Conservation (phyloP, 768 basidiomycete genomes). For the Coprinellus aureogranulatus region DNA sequence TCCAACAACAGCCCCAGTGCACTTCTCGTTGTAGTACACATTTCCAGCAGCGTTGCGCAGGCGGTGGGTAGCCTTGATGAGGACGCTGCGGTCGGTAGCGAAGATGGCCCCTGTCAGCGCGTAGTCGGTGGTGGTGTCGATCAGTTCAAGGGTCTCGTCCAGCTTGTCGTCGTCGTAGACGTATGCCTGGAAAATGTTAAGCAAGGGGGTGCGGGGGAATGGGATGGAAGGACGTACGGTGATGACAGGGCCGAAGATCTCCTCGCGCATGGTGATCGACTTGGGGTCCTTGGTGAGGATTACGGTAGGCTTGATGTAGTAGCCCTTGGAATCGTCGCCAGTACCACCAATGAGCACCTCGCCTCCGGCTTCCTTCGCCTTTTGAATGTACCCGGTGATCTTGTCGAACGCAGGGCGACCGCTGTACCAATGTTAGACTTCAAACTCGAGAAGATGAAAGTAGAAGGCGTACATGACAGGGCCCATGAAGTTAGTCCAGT, state of each 20-base stretch:
- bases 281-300: constrained; percentile 90
- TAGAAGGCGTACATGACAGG: constrained; percentile 77
- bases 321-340: constrained; percentile 91
- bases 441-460: not conserved
- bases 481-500: constrained; percentile 88
- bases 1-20: constrained; percentile 95
- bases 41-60: constrained; percentile 93
- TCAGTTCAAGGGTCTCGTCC: constrained; percentile 81
- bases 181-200: constrained; percentile 56
- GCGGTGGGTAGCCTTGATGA: constrained; percentile 74
- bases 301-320: constrained; percentile 91
- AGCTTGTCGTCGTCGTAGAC: constrained; percentile 87
- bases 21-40: constrained; percentile 98
- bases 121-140: constrained; percentile 84
- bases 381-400: constrained; percentile 75
- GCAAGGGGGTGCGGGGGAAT: not conserved
- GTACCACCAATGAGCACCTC: constrained; percentile 86
- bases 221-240: constrained; percentile 51
- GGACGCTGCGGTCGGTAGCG: constrained; percentile 73
- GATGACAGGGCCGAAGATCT: constrained; percentile 95
- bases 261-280: constrained; percentile 86
- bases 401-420: constrained; percentile 87
- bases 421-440: constrained; percentile 35
- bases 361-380: constrained; percentile 86
- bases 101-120: constrained; percentile 96